Evolutionary conservation across 805 yeast species (phyloP).

Genomic region (Yamadazyma laniorum): DNA sequence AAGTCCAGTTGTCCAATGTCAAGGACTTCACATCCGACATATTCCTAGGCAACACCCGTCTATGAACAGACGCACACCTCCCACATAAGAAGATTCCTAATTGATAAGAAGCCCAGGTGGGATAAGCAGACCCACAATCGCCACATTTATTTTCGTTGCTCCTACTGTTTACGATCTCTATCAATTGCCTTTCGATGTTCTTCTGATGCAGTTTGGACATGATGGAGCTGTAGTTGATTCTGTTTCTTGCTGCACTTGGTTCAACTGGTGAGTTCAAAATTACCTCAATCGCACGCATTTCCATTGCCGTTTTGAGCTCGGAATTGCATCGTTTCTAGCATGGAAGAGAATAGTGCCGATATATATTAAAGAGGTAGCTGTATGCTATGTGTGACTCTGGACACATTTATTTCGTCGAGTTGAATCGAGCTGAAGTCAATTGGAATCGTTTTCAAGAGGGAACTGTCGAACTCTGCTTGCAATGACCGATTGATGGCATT

Average conservation of each 20-base stretch:
- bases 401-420: not conserved
- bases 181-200: slow-evolving; percentile 49
- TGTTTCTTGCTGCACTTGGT: too few species aligned
- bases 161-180: slow-evolving; percentile 56
- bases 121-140: slow-evolving; percentile 68
- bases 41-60: slow-evolving; percentile 56
- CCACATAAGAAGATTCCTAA: slow-evolving; percentile 79
- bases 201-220: slow-evolving; percentile 31
- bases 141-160: slow-evolving; percentile 72
- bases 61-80: slow-evolving; percentile 77
- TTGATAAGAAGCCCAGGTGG: slow-evolving; percentile 54
- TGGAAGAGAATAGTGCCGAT: too few species aligned
- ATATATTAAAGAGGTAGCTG: too few species aligned
- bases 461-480: not conserved
- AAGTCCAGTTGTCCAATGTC: slow-evolving; percentile 69
- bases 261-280: too few species aligned
- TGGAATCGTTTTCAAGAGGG: not conserved
- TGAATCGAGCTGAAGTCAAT: not conserved
- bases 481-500: not conserved
- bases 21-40: slow-evolving; percentile 68
- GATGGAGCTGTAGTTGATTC: too few species aligned
- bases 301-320: too few species aligned
- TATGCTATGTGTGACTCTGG: not conserved
- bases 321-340: too few species aligned
- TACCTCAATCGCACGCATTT: too few species aligned